Percentiles rank a stretch among this genome's conserved stretches.
phyloP scores from a whole-genome alignment of 345 rosid species.

The Eucalyptus grandis region DNA sequence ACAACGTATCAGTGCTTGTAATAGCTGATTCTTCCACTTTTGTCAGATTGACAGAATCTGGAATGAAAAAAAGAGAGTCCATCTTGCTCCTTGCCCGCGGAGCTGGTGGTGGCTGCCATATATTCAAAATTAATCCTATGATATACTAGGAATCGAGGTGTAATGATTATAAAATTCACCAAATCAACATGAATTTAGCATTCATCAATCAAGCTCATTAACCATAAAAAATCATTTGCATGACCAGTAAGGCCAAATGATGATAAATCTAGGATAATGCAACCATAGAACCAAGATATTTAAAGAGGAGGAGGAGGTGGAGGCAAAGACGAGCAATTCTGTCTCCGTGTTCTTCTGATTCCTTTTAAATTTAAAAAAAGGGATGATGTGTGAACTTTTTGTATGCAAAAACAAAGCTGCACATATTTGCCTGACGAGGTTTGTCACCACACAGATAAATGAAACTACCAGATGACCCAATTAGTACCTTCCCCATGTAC shows the following conservation, averaged over 20 bases:
- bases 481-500: slow-evolving; percentile 78
- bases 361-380: not conserved
- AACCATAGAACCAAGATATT: not conserved
- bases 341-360: not conserved
- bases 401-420: not conserved
- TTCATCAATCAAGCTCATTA: not conserved
- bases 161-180: not conserved
- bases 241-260: not conserved
- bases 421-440: not conserved
- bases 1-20: slow-evolving; percentile 10
- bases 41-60: slow-evolving; percentile 48
- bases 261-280: not conserved
- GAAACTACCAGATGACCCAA: not conserved
- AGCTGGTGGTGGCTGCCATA: slow-evolving; percentile 72
- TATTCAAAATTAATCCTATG: not conserved
- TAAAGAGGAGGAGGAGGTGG: not conserved
- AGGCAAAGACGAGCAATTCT: not conserved
- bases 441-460: not conserved
- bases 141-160: not conserved
- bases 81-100: slow-evolving; percentile 70
- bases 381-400: not conserved
- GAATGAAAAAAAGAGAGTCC: slow-evolving; percentile 74
- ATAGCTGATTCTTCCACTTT: slow-evolving; percentile 24
- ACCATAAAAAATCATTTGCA: not conserved
- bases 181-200: not conserved